Evolutionary conservation across 495 filamentous ascomycete genomes (phyloP), one percentile per base, ranked within the genome.

Genomic region (Aspergillus wentii): DNA sequence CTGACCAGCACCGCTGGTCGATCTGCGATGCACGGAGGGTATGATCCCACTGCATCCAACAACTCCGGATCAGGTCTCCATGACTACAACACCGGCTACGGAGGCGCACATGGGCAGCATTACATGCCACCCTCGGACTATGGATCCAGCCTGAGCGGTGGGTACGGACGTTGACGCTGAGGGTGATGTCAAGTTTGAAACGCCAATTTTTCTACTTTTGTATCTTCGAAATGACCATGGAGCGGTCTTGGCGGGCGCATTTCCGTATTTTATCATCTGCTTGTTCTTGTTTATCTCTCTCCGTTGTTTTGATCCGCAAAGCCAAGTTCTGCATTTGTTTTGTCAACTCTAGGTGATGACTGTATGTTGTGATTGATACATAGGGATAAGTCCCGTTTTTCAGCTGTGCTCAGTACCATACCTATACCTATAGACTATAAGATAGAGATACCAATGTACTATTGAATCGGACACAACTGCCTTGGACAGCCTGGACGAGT

Each of bases 1-100:
- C 28, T 70, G 4, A 50, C 57, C 43, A 61, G 56, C 35, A 46
- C 56, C 15, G 47, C 56, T 46, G 61, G 48, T 30, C 61, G 62
- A 43, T 50, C 48, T 17, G 63, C 54, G 23, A 56, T 64, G 49
- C 57, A 59, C 23, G 59, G 58, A 30, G 48, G 55, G 21, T 66
- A 66, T 30, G 66, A 70, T 29, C 68, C 64, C 7, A 69, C 68
- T 1, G 56, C 47, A 2, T 53, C 64, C 1, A 43, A 16, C 28
- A 34, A 44, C 2, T 35, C 48, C 3, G 57, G 60, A 5, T 46
- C 49, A 27, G 43, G 67, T 5, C 56, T 68, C 11, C 64, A 68
- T 37, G 67, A 71, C 30, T 64, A 62, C 35, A 65, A 62, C 48
- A 70, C 68, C 21, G 56, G 61, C 46, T 73, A 75, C 35, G 66